A percentile compares a stretch with the other conserved stretches of the same genome.
phyloP scores from a whole-genome alignment of 169 alveolate species.

The Babesia sp. region DNA sequence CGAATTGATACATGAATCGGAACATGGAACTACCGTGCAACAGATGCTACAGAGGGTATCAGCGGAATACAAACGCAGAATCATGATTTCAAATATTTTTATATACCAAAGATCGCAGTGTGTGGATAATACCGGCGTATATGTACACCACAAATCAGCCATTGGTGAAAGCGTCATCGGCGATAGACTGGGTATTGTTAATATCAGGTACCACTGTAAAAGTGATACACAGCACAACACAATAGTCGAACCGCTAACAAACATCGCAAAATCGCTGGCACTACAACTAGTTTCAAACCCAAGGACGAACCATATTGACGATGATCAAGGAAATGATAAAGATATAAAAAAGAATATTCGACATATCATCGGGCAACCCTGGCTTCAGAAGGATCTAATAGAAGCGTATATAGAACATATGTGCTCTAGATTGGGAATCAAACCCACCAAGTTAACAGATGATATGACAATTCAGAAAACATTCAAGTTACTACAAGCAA shows the following conservation, averaged over 20 bases:
- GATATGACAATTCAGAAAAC: not conserved
- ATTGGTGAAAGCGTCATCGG: slow-evolving; percentile 15
- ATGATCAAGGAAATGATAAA: not conserved
- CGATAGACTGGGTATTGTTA: slow-evolving; percentile 26
- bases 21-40: slow-evolving; percentile 22
- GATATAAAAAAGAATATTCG: not conserved
- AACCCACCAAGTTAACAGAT: not conserved
- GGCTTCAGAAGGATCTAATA: slow-evolving; percentile 9
- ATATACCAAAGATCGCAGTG: not conserved
- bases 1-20: slow-evolving; percentile 2
- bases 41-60: slow-evolving; percentile 25
- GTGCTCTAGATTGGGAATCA: not conserved
- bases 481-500: not conserved
- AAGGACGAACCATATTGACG: no score
- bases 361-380: not conserved
- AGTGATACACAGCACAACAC: no score
- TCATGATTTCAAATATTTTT: slow-evolving; percentile 16
- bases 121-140: slow-evolving; percentile 23
- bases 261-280: slow-evolving; percentile 32
- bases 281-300: slow-evolving; percentile 55
- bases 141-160: slow-evolving; percentile 35
- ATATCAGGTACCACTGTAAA: not conserved
- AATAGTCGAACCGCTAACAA: not conserved
- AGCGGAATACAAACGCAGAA: slow-evolving; percentile 39
- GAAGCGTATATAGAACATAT: not conserved